Base-by-base conservation (phyloP, 2,329 filamentous ascomycete genomes). In the Elsinoe australis region DNA sequence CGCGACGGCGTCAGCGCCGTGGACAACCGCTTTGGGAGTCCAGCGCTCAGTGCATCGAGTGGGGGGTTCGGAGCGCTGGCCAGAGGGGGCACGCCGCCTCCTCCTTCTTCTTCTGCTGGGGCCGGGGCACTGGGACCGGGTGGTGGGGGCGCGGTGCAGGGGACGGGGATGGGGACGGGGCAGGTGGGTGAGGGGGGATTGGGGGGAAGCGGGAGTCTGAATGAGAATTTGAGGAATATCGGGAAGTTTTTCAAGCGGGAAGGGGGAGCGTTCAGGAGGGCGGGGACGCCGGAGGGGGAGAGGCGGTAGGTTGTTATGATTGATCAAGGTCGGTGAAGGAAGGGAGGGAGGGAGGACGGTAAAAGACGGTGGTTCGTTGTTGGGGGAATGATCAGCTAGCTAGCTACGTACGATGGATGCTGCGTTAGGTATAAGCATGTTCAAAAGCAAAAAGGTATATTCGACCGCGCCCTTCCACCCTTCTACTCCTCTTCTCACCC, bases 181-280 rank as follows among this genome's bases (percentile, higher is more conserved):
- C 24, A 24, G 26, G 17, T 32, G 26, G 39, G 39, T n/a, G 39
- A 44, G 28, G 39, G 39, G 6, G 39, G 39, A 5, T 10, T 44
- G 10, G 39, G 39, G 48, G 56, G 73, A 78, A 48, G 80, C 83
- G 58, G 78, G 5, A 87, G 84, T 46, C 78, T 95, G 54, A 94
- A 95, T 62, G 89, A 94, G 67, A 95, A 95, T 66, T 64, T 96
- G 66, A 89, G 87, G 70, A 95, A 87, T 64, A 86, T 98, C 67
- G 90, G 90, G 18, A 95, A 94, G 67, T 95, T 96, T 69, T 96
- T 96, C 71, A 81, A 84, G 53, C 74, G 90, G 54, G 90, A 95
- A 69, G 82, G 90, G 54, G 85, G 85, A 22, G 79, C 82, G 2
- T 76, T 90, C 54, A 83, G 85, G 2, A 79, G 84, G 55, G 89